These are phyloP conservation scores for Alternaria arbusti DNA, from an alignment of 2,329 filamentous ascomycete species.

Conservation along the genomic window DNA sequence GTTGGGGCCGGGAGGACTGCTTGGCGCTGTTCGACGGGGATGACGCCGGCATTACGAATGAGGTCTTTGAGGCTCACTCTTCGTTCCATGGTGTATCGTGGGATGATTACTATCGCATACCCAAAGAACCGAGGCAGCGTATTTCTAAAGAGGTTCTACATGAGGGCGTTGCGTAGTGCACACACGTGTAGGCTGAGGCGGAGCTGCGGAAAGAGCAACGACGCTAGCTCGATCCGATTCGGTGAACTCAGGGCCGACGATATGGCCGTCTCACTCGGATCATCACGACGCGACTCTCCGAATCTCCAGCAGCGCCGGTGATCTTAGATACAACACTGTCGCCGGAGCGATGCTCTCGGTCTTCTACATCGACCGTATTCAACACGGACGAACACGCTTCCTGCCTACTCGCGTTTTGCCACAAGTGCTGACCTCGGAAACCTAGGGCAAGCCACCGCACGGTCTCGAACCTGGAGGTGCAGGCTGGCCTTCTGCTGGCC, in stretches of 20 bases:
- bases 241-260: conserved; percentile 4
- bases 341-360: neutral
- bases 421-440: conserved; percentile 3
- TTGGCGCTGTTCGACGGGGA: conserved; percentile 31
- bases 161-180: conserved; percentile 10
- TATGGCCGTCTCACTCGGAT: conserved; percentile 3
- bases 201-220: conserved; percentile 12
- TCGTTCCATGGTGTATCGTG: conserved; percentile 28
- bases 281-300: conserved; percentile 6
- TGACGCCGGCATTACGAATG: conserved; percentile 37
- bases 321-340: neutral
- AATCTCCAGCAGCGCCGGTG: neutral
- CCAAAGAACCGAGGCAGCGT: neutral
- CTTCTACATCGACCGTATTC: neutral
- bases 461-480: conserved; percentile 13
- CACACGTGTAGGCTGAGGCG: conserved; percentile 26
- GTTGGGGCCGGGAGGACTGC: conserved; percentile 42
- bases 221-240: conserved; percentile 13
- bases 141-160: neutral
- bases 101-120: conserved; percentile 6
- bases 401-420: neutral
- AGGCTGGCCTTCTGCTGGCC: conserved; percentile 1
- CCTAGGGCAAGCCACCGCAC: neutral
- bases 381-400: neutral
- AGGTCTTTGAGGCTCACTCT: conserved; percentile 39